Evolutionary conservation across 164 flowering plant species (phyloP).

Genomic region (Nymphaea colorata): DNA sequence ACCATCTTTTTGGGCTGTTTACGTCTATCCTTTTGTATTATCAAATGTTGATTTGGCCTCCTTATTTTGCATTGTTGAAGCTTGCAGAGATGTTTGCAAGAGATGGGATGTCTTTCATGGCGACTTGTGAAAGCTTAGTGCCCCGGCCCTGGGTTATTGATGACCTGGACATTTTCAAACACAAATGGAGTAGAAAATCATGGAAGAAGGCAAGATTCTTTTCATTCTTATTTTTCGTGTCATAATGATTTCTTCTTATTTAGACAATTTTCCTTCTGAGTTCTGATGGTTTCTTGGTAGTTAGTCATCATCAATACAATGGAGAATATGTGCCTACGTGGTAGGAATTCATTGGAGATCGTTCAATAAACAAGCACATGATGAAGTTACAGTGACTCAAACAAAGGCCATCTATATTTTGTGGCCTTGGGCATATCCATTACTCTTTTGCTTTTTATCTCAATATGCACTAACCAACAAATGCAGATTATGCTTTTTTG

Average conservation of each 20-base stretch:
- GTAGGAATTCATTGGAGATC: too few relatives aligned
- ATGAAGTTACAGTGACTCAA: too few relatives aligned
- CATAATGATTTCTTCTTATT: background rate
- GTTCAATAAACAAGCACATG: too few relatives aligned
- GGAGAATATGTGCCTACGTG: too few relatives aligned
- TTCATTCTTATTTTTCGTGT: background rate
- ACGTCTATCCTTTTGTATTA: too few relatives aligned
- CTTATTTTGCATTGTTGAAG: conserved; percentile 31
- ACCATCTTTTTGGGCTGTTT: too few relatives aligned
- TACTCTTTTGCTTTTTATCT: too few relatives aligned
- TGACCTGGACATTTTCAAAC: conserved; percentile 67
- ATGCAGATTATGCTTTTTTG: too few relatives aligned
- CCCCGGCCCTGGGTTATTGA: conserved; percentile 99
- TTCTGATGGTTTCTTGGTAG: background rate
- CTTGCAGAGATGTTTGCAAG: conserved; percentile 96
- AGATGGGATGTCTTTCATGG: conserved; percentile 97
- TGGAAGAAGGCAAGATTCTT: conserved; percentile 71
- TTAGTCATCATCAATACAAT: background rate
- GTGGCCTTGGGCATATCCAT: too few relatives aligned
- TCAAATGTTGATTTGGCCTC: background rate
- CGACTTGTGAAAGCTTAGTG: conserved; percentile 82
- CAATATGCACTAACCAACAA: too few relatives aligned
- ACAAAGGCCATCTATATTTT: too few relatives aligned
- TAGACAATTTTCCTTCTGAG: background rate
- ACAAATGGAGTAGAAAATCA: conserved; percentile 62